phyloP scores from a whole-genome alignment of 1,284 basidiomycete genomes.

The Agaricales sp. region DNA sequence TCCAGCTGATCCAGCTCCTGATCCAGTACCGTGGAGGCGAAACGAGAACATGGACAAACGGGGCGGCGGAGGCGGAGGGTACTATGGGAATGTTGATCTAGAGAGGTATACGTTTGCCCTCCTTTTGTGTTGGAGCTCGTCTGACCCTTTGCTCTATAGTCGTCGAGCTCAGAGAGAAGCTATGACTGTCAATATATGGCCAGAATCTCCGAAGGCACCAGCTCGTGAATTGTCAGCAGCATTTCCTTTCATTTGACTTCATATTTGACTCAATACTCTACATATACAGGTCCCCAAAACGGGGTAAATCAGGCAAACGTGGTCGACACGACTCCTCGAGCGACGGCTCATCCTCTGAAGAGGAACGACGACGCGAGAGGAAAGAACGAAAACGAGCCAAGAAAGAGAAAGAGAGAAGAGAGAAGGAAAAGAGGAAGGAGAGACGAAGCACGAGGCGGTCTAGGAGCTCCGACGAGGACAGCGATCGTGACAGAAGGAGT shows the following conservation, averaged over 20 bases:
- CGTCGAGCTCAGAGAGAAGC: constrained; percentile 66
- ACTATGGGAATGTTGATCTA: constrained; percentile 23
- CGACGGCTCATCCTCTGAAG: constrained; percentile 51
- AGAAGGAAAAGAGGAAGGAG: constrained; percentile 26
- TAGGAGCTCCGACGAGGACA: constrained; percentile 30
- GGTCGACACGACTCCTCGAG: constrained; percentile 37
- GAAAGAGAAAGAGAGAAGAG: constrained; percentile 34
- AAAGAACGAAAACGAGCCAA: constrained; percentile 50
- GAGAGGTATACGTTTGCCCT: constrained; percentile 15
- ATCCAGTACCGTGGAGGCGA: constrained; percentile 20
- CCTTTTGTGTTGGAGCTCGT: not conserved
- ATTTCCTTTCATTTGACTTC: constrained; percentile 1
- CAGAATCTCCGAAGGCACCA: constrained; percentile 69
- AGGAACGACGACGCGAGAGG: constrained; percentile 43
- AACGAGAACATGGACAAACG: constrained; percentile 31
- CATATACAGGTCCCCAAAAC: constrained; percentile 37
- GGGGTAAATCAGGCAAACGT: constrained; percentile 47
- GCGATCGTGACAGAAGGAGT: constrained; percentile 24
- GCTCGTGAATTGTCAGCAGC: constrained; percentile 44
- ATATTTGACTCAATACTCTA: constrained; percentile 1
- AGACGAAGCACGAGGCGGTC: constrained; percentile 24
- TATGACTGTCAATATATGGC: constrained; percentile 69
- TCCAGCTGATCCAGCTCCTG: constrained; percentile 3
- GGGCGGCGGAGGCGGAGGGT: constrained; percentile 19
- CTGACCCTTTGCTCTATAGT: constrained; percentile 27